Conservation (phyloP, 2,329 filamentous ascomycete genomes). For the Plectosphaerella sp. region DNA sequence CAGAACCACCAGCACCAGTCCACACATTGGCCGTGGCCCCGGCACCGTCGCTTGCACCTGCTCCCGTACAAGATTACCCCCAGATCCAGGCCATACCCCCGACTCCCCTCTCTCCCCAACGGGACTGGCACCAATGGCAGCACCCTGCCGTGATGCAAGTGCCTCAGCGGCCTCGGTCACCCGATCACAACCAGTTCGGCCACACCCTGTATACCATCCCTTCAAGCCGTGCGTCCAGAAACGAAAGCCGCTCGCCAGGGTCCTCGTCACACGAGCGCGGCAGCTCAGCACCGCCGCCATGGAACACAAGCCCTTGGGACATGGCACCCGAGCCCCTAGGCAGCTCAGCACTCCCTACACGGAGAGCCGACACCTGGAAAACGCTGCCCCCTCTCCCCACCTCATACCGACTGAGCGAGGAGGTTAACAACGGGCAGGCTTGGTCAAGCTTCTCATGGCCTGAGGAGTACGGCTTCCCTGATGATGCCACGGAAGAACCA, state of each 20-base stretch:
- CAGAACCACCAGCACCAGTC: slow-evolving; percentile 13
- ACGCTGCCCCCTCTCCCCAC: slow-evolving; percentile 34
- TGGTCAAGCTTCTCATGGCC: not conserved
- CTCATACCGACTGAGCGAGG: not conserved
- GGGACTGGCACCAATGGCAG: too few relatives aligned
- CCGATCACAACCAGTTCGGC: not conserved
- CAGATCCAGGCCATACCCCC: too few relatives aligned
- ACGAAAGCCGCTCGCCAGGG: not conserved
- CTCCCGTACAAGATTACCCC: not conserved
- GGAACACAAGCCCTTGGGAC: slow-evolving; percentile 44
- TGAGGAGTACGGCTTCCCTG: slow-evolving; percentile 7
- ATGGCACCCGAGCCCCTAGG: slow-evolving; percentile 23
- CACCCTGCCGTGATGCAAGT: not conserved
- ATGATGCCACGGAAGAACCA: slow-evolving; percentile 16
- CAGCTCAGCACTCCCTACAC: slow-evolving; percentile 19
- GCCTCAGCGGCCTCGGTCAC: not conserved
- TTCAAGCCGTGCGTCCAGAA: too few relatives aligned
- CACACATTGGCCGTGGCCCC: slow-evolving; percentile 1
- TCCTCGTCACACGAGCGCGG: slow-evolving; percentile 35
- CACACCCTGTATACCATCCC: not conserved
- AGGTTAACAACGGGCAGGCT: not conserved
- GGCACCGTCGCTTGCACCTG: not conserved
- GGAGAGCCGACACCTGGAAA: slow-evolving; percentile 29
- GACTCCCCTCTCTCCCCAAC: too few relatives aligned
- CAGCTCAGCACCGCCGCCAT: slow-evolving; percentile 43